Conservation (phyloP, 2,329 filamentous ascomycete species). For the Calonectria crousiana region DNA sequence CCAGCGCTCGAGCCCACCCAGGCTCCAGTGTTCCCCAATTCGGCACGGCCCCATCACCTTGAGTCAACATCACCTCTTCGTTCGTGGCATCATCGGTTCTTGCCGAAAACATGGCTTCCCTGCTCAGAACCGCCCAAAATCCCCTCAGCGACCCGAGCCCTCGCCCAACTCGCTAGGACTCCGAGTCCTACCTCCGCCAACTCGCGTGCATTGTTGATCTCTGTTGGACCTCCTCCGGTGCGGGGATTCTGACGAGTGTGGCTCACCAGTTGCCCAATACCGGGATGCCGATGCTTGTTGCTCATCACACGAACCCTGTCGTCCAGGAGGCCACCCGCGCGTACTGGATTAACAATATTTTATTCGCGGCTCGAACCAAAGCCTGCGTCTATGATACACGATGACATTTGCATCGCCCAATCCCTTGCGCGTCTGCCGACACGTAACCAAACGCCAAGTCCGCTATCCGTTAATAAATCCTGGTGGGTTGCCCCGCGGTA, state of each 20-base stretch:
- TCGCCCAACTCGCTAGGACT: not conserved
- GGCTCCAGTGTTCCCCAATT: not conserved
- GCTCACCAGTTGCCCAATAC: not conserved
- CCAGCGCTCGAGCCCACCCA: not conserved
- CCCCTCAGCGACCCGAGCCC: not conserved
- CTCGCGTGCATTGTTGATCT: not conserved
- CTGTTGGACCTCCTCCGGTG: not conserved
- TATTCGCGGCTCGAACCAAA: slow-evolving; percentile 1
- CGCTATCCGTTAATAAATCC: slow-evolving; percentile 9
- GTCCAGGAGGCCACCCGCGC: not conserved
- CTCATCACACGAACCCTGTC: not conserved
- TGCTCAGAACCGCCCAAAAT: not conserved
- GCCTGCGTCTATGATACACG: slow-evolving; percentile 1
- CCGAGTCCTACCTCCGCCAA: not conserved
- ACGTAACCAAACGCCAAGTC: slow-evolving; percentile 13
- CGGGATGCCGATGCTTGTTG: not conserved
- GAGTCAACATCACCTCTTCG: slow-evolving; percentile 4
- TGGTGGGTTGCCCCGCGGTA: slow-evolving; percentile 16
- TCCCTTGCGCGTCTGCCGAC: not conserved
- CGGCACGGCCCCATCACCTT: not conserved
- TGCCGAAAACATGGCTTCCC: not conserved
- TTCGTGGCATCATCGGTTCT: slow-evolving; percentile 7
- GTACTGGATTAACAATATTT: slow-evolving; percentile 8
- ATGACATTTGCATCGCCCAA: slow-evolving; percentile 1
- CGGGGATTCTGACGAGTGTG: not conserved